phyloP scores from a whole-genome alignment of 305 asterid species.

The Solanum hybrid region DNA sequence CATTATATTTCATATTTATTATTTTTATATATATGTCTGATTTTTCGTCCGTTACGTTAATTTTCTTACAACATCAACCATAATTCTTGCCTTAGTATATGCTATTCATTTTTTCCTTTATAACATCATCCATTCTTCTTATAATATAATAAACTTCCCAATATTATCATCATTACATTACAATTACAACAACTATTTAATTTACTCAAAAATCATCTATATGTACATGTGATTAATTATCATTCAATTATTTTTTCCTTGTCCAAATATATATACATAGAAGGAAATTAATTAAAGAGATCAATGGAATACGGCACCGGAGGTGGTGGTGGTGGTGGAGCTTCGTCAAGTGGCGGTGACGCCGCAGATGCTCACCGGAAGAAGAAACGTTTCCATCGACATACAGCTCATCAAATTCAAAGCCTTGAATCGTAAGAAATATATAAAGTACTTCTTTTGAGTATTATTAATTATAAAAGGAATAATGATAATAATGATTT shows the following conservation, averaged over 20 bases:
- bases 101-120: neutral
- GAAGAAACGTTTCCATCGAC: conserved; percentile 80
- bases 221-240: neutral
- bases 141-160: neutral
- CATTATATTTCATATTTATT: neutral
- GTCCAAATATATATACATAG: neutral
- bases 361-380: conserved; percentile 44
- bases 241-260: neutral
- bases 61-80: neutral
- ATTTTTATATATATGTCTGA: neutral
- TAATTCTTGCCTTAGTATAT: conserved; percentile 23
- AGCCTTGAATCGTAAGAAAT: conserved; percentile 68
- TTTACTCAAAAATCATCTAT: neutral
- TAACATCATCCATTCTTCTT: neutral
- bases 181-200: neutral
- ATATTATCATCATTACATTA: neutral
- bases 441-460: neutral
- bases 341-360: conserved; percentile 31
- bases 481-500: neutral
- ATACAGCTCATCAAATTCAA: conserved; percentile 89
- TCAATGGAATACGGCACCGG: conserved; percentile 48
- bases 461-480: neutral
- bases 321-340: conserved; percentile 41
- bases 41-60: conserved; percentile 27
- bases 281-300: neutral